Evolutionary conservation across 768 basidiomycete species (phyloP), one percentile per base, ranked within the genome.

Genomic region (Rhodotorula paludigena): DNA sequence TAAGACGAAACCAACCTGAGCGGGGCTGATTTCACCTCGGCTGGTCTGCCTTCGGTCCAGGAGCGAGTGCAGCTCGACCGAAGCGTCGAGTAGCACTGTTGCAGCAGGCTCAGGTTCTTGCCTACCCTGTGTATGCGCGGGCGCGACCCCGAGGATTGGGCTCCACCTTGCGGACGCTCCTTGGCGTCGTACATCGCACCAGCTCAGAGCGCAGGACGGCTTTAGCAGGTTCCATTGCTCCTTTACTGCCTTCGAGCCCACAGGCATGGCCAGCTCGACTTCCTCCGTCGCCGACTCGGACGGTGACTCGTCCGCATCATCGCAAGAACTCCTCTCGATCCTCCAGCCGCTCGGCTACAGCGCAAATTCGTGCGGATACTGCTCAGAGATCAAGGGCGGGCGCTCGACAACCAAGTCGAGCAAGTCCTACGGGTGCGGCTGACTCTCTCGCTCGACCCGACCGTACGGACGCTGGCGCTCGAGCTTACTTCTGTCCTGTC

Each of bases 401-500:
- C 52, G 64, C 30, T 42, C 44, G 14, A 5, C 7, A 10, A 14
- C 30, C 11, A 73, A 73, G 64, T 42, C 41, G 8, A 55, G 57
- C 30, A 60, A 60, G 45, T 57, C 53, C 28, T 73, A 73, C 55
- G 72, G 71, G 67, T 68, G 32, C n/a, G 71, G 12, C 8, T 20
- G 16, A 23, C 36, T 59, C 57, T 33, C 41, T 25, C 42, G 15
- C n/a, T 9, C 14, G 0, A 25, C 21, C 11, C 33, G 4, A 11
- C 18, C 21, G 16, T 28, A 44, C 14, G 16, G 39, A 20, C 30
- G 55, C 38, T 11, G 3, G 25, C 28, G 42, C 41, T 23, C 21
- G 36, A 11, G 58, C 58, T 47, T 25, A 47, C 47, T 28, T 15
- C 32, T 33, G 10, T n/a, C n/a, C n/a, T n/a, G n/a, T 18, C 51